These are phyloP conservation scores for Globomyces pollinis-pini DNA, from an alignment of 192 early-diverging fungal genomes.

Conservation along the genomic window DNA sequence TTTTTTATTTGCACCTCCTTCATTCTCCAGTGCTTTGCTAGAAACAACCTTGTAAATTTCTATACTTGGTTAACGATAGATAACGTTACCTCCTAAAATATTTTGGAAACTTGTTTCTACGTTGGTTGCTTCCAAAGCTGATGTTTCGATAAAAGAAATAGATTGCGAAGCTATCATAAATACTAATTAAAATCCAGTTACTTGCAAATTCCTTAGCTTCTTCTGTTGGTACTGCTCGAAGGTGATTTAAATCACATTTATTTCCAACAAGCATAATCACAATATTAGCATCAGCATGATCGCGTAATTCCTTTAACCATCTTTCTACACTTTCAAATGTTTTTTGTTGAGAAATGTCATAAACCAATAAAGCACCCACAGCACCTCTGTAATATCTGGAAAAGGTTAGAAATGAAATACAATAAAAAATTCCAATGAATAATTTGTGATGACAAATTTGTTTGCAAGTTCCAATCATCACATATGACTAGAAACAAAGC, in stretches of 20 bases:
- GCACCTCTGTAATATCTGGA: slow-evolving; percentile 97
- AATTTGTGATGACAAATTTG: too few relatives aligned
- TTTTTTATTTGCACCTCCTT: slow-evolving; percentile 4
- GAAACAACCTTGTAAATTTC: slow-evolving; percentile 96
- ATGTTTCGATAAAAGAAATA: slow-evolving; percentile 97
- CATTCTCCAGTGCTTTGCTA: slow-evolving; percentile 82
- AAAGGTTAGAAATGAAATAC: slow-evolving; percentile 11
- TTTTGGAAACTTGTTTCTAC: slow-evolving; percentile 94
- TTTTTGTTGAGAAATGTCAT: slow-evolving; percentile 93
- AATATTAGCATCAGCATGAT: slow-evolving; percentile 97
- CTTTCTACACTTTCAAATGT: slow-evolving; percentile 95
- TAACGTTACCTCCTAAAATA: slow-evolving; percentile 73
- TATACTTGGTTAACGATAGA: slow-evolving; percentile 18
- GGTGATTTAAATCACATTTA: slow-evolving; percentile 94
- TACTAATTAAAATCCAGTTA: slow-evolving; percentile 32
- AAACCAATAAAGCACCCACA: slow-evolving; percentile 92
- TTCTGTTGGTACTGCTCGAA: slow-evolving; percentile 92
- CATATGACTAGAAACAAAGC: slow-evolving; percentile 4
- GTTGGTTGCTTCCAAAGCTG: slow-evolving; percentile 92
- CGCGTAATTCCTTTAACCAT: slow-evolving; percentile 97
- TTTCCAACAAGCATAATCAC: slow-evolving; percentile 99
- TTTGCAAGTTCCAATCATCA: too few relatives aligned
- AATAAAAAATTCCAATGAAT: slow-evolving; percentile 1
- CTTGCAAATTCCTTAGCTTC: slow-evolving; percentile 96
- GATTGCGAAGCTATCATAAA: slow-evolving; percentile 70